phyloP scores from a whole-genome alignment of 345 rosid species.

The Euphorbia tirucalli region DNA sequence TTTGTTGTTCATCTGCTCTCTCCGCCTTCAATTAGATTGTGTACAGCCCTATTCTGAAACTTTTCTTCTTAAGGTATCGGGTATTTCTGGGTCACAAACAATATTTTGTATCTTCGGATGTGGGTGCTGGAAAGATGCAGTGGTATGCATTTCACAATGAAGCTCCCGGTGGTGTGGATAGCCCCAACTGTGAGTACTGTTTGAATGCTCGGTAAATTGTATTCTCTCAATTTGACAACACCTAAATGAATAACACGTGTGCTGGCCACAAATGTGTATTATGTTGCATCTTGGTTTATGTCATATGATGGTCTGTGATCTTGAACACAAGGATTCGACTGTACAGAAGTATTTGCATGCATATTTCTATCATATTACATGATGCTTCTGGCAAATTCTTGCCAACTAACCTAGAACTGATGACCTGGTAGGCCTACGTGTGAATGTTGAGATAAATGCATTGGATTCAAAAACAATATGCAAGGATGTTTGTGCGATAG shows the following conservation, averaged over 20 bases:
- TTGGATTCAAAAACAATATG: too few relatives aligned
- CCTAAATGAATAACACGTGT: not conserved
- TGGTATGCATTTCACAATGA: constrained; percentile 95
- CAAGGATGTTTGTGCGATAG: too few relatives aligned
- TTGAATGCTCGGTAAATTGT: constrained; percentile 6
- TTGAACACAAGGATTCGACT: not conserved
- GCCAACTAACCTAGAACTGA: too few relatives aligned
- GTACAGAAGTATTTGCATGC: not conserved
- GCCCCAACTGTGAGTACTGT: constrained; percentile 46
- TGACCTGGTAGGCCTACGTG: too few relatives aligned
- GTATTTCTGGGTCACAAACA: constrained; percentile 96
- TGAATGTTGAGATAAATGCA: too few relatives aligned
- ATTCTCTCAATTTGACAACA: not conserved
- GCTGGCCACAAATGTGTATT: not conserved
- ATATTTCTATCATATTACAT: not conserved
- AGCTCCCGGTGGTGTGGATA: constrained; percentile 73
- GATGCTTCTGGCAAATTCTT: too few relatives aligned
- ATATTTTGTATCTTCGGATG: constrained; percentile 94
- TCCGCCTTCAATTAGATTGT: not conserved
- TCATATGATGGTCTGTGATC: not conserved
- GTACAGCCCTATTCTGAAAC: constrained; percentile 14
- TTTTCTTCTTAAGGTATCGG: constrained; percentile 55
- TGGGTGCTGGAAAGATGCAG: constrained; percentile 98
- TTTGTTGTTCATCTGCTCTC: constrained; percentile 9
- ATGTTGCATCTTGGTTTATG: not conserved